phyloP scores from a whole-genome alignment of 2,329 filamentous ascomycete genomes.

The Xylariomycetidae sp. region DNA sequence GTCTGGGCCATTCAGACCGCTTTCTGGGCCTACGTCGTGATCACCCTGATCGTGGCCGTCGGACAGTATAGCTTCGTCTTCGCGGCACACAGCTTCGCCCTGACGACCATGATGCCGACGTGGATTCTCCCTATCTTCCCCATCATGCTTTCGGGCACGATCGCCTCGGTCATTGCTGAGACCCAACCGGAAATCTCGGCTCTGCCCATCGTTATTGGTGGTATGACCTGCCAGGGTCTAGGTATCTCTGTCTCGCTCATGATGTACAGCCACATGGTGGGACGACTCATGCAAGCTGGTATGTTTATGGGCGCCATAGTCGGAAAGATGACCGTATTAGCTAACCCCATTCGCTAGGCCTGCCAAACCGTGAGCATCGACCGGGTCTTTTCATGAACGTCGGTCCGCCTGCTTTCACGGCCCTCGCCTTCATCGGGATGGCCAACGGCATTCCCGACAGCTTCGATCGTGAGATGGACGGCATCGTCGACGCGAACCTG shows the following conservation, averaged over 20 bases:
- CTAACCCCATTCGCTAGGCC: slow-evolving; percentile 31
- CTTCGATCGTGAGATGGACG: slow-evolving; percentile 38
- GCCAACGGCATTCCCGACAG: slow-evolving; percentile 55
- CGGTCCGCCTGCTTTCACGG: slow-evolving; percentile 66
- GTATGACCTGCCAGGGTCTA: slow-evolving; percentile 56
- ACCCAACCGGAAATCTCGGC: slow-evolving; percentile 42
- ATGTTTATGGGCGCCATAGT: slow-evolving; percentile 6
- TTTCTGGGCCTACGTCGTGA: slow-evolving; percentile 58
- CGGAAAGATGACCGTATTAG: not conserved
- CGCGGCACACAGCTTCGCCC: slow-evolving; percentile 40
- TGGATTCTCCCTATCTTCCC: slow-evolving; percentile 62
- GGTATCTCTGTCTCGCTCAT: slow-evolving; percentile 61
- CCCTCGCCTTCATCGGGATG: slow-evolving; percentile 61
- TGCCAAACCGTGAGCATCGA: slow-evolving; percentile 58
- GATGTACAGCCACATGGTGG: slow-evolving; percentile 69
- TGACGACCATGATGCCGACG: slow-evolving; percentile 50
- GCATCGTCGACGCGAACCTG: slow-evolving; percentile 43
- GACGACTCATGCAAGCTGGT: slow-evolving; percentile 59
- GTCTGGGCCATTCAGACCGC: slow-evolving; percentile 45
- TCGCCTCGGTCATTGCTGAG: slow-evolving; percentile 48
- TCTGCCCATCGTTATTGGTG: slow-evolving; percentile 51
- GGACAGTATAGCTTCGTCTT: slow-evolving; percentile 56
- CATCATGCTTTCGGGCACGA: slow-evolving; percentile 57
- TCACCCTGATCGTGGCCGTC: slow-evolving; percentile 49
- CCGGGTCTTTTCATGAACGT: slow-evolving; percentile 71